Evolutionary conservation across 495 filamentous ascomycete genomes (phyloP).

Genomic region (Xanthoparmelia taractica): DNA sequence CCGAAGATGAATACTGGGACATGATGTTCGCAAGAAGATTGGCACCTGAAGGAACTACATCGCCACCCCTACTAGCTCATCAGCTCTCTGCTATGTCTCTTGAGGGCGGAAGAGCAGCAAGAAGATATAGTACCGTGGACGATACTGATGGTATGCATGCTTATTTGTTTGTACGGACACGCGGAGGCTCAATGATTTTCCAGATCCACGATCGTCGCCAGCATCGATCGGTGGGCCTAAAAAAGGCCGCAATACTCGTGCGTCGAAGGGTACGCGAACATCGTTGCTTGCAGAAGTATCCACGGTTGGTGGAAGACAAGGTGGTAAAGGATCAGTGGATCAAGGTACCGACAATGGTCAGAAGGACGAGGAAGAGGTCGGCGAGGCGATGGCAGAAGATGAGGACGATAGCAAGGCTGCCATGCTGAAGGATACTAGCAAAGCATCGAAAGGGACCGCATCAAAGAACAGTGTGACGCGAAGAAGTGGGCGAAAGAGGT

Average conservation of each 20-base stretch:
- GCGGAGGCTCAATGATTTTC: slow-evolving; percentile 7
- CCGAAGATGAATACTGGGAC: slow-evolving; percentile 66
- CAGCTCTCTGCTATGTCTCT: slow-evolving; percentile 20
- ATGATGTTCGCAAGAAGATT: slow-evolving; percentile 62
- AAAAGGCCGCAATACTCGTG: slow-evolving; percentile 33
- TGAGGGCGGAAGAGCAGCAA: slow-evolving; percentile 30
- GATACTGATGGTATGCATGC: slow-evolving; percentile 48
- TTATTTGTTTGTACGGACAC: slow-evolving; percentile 14
- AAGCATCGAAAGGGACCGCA: slow-evolving; percentile 25
- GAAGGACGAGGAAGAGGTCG: slow-evolving; percentile 39
- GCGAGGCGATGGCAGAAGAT: slow-evolving; percentile 32
- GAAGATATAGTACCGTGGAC: slow-evolving; percentile 40
- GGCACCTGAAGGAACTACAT: slow-evolving; percentile 50
- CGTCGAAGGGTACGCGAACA: slow-evolving; percentile 35
- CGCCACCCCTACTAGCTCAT: slow-evolving; percentile 47
- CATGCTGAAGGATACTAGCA: slow-evolving; percentile 11
- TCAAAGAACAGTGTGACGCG: slow-evolving; percentile 28
- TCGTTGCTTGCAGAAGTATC: slow-evolving; percentile 40
- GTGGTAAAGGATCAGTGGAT: slow-evolving; percentile 23
- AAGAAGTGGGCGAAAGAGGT: slow-evolving; percentile 35
- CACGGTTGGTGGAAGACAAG: slow-evolving; percentile 28
- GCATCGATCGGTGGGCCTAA: slow-evolving; percentile 42
- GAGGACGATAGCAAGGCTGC: slow-evolving; percentile 30
- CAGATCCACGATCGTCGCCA: slow-evolving; percentile 45
- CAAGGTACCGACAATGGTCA: slow-evolving; percentile 30